phyloP scores from a whole-genome alignment of 2,329 filamentous ascomycete species.

The Penicillium occitanis region DNA sequence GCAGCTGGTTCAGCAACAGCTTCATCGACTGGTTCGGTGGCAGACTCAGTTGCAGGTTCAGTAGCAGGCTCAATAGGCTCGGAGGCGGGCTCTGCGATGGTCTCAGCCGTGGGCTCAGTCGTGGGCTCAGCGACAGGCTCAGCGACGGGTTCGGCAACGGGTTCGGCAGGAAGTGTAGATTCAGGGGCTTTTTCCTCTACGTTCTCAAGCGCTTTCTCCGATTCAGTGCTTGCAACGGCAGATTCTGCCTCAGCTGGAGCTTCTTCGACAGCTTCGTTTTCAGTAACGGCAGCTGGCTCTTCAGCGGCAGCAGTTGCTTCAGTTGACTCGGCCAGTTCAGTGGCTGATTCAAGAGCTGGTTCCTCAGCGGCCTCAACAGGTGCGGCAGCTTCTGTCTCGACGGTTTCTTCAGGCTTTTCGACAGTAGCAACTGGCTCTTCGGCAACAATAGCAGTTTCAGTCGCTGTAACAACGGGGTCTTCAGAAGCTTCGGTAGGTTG shows the following conservation, averaged over 20 bases:
- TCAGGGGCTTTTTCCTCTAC: no score
- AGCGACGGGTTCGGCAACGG: neutral
- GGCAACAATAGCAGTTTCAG: neutral
- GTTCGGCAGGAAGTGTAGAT: neutral
- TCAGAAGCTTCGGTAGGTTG: neutral
- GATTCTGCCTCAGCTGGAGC: neutral
- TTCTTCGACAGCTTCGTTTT: neutral
- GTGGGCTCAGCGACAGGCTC: neutral
- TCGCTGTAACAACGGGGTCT: neutral
- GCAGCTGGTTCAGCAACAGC: neutral
- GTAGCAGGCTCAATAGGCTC: neutral
- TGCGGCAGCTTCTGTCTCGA: neutral
- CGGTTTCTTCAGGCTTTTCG: neutral
- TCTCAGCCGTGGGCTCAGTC: neutral
- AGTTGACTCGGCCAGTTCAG: neutral
- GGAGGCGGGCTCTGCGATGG: neutral
- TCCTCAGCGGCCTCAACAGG: neutral
- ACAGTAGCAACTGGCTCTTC: neutral
- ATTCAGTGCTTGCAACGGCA: neutral
- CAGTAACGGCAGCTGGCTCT: neutral
- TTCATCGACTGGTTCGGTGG: neutral
- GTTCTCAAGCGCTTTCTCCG: neutral
- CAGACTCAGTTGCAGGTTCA: neutral
- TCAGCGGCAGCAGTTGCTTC: neutral
- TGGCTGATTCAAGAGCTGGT: neutral